phyloP scores from a whole-genome alignment of 371 early-diverging fungal genomes.

The Lichtheimia ramosa region DNA sequence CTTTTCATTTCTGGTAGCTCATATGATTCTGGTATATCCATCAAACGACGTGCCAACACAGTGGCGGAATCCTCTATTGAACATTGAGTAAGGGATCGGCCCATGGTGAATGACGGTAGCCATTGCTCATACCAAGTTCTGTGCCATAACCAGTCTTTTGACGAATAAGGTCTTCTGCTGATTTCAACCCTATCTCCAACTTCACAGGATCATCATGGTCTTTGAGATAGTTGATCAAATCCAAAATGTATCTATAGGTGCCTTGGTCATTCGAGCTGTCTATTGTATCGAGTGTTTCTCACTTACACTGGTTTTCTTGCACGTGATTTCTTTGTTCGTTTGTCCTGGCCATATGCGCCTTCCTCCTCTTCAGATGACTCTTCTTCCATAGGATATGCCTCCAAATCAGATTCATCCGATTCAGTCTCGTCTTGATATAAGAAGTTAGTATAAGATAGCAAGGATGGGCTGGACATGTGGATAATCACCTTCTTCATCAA shows the following conservation, averaged over 20 bases:
- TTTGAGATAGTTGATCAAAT: conserved; percentile 35
- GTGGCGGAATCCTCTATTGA: conserved; percentile 32
- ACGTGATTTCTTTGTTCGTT: conserved; percentile 14
- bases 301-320: conserved; percentile 24
- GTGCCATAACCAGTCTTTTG: conserved; percentile 34
- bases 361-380: conserved; percentile 45
- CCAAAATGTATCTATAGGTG: conserved; percentile 36
- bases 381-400: conserved; percentile 50
- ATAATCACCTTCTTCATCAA: conserved; percentile 14
- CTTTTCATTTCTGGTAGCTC: conserved; percentile 26
- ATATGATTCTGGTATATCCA: conserved; percentile 32
- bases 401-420: conserved; percentile 40
- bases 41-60: conserved; percentile 28
- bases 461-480: neutral
- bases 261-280: neutral
- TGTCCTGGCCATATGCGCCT: neutral
- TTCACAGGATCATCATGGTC: conserved; percentile 42
- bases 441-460: neutral
- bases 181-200: conserved; percentile 39
- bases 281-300: too few relatives aligned
- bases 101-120: too few relatives aligned
- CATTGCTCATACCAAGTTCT: conserved; percentile 33
- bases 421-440: neutral
- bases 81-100: neutral
- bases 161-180: conserved; percentile 43